Conservation (phyloP, 371 early-diverging fungal genomes). For the Saksenaea vasiformis region DNA sequence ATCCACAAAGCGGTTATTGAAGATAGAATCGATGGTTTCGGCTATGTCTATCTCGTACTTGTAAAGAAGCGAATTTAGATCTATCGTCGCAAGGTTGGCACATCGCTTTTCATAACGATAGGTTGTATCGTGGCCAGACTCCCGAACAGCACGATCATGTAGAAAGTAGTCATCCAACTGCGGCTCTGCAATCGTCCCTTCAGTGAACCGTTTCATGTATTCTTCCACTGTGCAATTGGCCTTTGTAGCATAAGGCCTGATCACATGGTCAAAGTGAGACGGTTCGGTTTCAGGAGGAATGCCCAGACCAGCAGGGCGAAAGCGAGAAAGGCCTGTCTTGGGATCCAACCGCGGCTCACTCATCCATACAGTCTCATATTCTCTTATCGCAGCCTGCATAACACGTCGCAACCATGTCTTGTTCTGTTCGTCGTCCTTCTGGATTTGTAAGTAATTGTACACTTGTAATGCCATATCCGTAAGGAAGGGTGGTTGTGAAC, state of each 20-base stretch:
- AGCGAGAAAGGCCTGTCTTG: slow-evolving; percentile 74
- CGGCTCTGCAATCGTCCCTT: slow-evolving; percentile 67
- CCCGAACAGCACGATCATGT: slow-evolving; percentile 93
- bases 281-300: slow-evolving; percentile 96
- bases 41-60: slow-evolving; percentile 91
- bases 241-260: slow-evolving; percentile 76
- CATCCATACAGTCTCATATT: slow-evolving; percentile 90
- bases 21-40: slow-evolving; percentile 60
- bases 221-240: slow-evolving; percentile 63
- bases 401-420: slow-evolving; percentile 71
- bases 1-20: slow-evolving; percentile 43
- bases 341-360: slow-evolving; percentile 71
- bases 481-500: slow-evolving; percentile 95
- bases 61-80: slow-evolving; percentile 85
- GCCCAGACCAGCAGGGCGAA: slow-evolving; percentile 82
- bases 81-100: slow-evolving; percentile 87
- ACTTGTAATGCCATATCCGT: slow-evolving; percentile 89
- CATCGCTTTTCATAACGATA: slow-evolving; percentile 88
- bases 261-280: slow-evolving; percentile 85
- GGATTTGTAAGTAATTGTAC: slow-evolving; percentile 50
- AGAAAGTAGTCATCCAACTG: slow-evolving; percentile 88
- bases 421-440: slow-evolving; percentile 32
- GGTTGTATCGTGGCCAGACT: slow-evolving; percentile 94
- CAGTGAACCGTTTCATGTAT: slow-evolving; percentile 66
- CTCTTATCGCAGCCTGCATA: slow-evolving; percentile 80